These are phyloP conservation scores for Starmerella etchellsii DNA, from an alignment of 805 yeast genomes.

Conservation along the genomic window DNA sequence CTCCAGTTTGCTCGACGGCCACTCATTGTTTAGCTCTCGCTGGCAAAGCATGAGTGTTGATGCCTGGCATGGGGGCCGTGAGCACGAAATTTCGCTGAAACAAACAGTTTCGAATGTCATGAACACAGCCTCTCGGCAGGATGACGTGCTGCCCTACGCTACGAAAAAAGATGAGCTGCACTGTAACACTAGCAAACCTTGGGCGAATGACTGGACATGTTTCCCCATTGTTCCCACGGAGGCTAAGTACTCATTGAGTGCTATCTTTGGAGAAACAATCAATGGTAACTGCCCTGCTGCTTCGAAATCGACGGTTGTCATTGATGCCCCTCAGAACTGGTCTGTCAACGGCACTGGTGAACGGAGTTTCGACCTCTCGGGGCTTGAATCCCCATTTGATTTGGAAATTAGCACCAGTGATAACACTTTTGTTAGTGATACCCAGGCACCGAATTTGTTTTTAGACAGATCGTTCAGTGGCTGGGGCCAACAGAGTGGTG, in stretches of 20 bases:
- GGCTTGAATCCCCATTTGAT: slow-evolving; percentile 22
- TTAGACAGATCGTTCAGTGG: slow-evolving; percentile 86
- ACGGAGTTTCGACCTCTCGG: not conserved
- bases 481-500: slow-evolving; percentile 82
- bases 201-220: slow-evolving; percentile 50
- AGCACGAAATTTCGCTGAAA: slow-evolving; percentile 31
- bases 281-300: slow-evolving; percentile 53
- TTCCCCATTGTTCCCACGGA: slow-evolving; percentile 39
- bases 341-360: not conserved
- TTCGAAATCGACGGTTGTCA: slow-evolving; percentile 17
- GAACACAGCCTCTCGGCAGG: slow-evolving; percentile 60
- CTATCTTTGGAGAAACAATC: slow-evolving; percentile 58
- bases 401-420: slow-evolving; percentile 34
- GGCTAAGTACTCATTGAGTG: slow-evolving; percentile 39
- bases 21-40: slow-evolving; percentile 66
- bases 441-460: slow-evolving; percentile 44
- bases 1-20: slow-evolving; percentile 77
- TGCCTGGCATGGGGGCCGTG: slow-evolving; percentile 43
- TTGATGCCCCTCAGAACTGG: slow-evolving; percentile 14
- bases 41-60: slow-evolving; percentile 95
- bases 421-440: slow-evolving; percentile 32
- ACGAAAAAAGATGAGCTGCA: slow-evolving; percentile 51
- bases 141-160: slow-evolving; percentile 71
- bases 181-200: slow-evolving; percentile 55
- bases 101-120: slow-evolving; percentile 52